These are phyloP conservation scores for Sporothrix mexicana DNA, from an alignment of 2,329 filamentous ascomycete genomes.

Conservation along the genomic window DNA sequence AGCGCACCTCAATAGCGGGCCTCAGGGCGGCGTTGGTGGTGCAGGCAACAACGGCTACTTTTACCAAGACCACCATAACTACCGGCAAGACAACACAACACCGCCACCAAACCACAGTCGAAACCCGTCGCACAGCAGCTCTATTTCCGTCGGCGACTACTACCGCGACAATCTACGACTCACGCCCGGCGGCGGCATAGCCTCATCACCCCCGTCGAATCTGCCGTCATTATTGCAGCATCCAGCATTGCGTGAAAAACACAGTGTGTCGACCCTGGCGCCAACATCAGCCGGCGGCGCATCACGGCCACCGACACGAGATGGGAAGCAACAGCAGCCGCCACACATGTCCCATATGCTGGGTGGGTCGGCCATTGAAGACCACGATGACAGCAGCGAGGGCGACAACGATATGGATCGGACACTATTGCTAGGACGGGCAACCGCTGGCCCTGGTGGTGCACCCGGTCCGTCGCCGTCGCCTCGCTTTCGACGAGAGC, in stretches of 20 bases:
- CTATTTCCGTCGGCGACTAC: conserved; percentile 42
- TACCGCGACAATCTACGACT: conserved; percentile 34
- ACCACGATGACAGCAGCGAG: conserved; percentile 45
- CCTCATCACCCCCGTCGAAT: conserved; percentile 23
- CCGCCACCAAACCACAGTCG: conserved; percentile 40
- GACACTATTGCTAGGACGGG: conserved; percentile 30
- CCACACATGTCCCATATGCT: conserved; percentile 40
- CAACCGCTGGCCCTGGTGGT: conserved; percentile 34
- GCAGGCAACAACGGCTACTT: conserved; percentile 31
- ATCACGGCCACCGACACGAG: conserved; percentile 64
- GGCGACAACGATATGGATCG: conserved; percentile 33
- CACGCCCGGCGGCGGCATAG: conserved; percentile 15
- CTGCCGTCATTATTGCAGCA: conserved; percentile 29
- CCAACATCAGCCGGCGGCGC: conserved; percentile 54
- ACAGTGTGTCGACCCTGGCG: conserved; percentile 67
- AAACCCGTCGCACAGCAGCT: conserved; percentile 43
- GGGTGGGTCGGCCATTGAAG: conserved; percentile 48
- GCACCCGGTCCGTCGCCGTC: conserved; percentile 17
- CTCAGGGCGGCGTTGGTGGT: conserved; percentile 47
- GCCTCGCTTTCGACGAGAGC: conserved; percentile 63
- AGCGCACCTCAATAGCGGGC: conserved; percentile 62
- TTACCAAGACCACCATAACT: conserved; percentile 22
- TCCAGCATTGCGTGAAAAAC: conserved; percentile 59
- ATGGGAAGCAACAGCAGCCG: conserved; percentile 46
- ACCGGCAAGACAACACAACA: background rate